Conservation (phyloP, 768 basidiomycete species). For the Trametopsis cervina region DNA sequence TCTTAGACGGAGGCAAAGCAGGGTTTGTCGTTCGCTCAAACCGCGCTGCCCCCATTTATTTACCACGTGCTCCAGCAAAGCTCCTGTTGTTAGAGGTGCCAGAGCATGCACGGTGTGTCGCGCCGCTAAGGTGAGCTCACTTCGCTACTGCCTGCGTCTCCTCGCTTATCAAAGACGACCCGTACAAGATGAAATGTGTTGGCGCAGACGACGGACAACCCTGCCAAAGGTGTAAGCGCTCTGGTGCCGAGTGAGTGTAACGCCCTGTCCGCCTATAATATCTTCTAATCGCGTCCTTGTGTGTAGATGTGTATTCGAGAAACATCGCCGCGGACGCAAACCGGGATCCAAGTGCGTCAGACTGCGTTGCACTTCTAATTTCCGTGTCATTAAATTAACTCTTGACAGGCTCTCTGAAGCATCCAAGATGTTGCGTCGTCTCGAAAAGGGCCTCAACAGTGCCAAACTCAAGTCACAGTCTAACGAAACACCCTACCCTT, state of each 20-base stretch:
- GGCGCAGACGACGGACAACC: constrained; percentile 81
- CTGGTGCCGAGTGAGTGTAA: constrained; percentile 59
- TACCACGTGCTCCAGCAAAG: constrained; percentile 20
- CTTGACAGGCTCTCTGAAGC: constrained; percentile 69
- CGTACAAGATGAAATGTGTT: constrained; percentile 79
- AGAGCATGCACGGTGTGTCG: constrained; percentile 78
- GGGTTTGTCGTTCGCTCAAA: not conserved
- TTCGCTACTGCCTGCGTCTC: constrained; percentile 4
- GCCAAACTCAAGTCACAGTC: constrained; percentile 63
- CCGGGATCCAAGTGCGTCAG: constrained; percentile 75
- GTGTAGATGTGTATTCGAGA: constrained; percentile 76
- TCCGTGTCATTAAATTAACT: constrained; percentile 1
- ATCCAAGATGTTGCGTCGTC: constrained; percentile 80
- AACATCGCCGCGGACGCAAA: constrained; percentile 82
- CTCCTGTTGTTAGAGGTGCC: constrained; percentile 41
- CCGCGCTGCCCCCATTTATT: constrained; percentile 4
- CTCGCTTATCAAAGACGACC: constrained; percentile 11
- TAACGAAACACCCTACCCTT: constrained; percentile 30
- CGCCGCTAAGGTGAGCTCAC: constrained; percentile 13
- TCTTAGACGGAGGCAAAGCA: constrained; percentile 4
- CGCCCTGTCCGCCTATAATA: constrained; percentile 10
- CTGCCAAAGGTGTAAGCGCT: constrained; percentile 81
- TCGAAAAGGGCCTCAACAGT: constrained; percentile 76
- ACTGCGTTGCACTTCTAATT: constrained; percentile 9
- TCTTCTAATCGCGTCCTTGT: constrained; percentile 6